Conservation (phyloP, 495 filamentous ascomycete species). For the Aspergillus mulundensis region DNA sequence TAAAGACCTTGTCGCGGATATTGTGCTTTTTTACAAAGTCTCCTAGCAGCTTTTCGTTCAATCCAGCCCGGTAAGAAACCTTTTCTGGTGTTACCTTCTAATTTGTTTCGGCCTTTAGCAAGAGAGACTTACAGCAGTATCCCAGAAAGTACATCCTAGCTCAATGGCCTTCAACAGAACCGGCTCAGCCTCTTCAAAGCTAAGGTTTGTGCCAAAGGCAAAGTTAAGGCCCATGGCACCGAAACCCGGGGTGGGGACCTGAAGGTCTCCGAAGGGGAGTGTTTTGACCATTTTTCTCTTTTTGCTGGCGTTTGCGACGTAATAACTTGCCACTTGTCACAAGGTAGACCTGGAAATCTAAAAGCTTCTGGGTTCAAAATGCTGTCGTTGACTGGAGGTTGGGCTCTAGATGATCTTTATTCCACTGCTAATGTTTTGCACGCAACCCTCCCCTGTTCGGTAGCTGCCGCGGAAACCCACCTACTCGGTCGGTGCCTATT, state of each 20-base stretch:
- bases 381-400: no score
- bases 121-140: constrained; percentile 39
- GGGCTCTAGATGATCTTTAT: no score
- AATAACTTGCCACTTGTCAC: no score
- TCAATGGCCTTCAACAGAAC: constrained; percentile 49
- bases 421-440: no score
- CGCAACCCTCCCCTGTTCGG: no score
- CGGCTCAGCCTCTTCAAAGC: constrained; percentile 44
- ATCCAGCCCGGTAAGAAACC: constrained; percentile 46
- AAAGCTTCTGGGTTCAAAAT: no score
- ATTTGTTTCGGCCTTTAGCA: no score
- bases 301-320: no score
- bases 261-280: constrained; percentile 36
- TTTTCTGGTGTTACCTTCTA: constrained; percentile 5
- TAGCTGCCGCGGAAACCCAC: no score
- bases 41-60: constrained; percentile 49
- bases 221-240: constrained; percentile 47
- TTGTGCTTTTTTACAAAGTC: constrained; percentile 53
- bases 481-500: no score
- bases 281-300: constrained; percentile 45
- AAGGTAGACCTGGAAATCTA: no score
- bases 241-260: constrained; percentile 41
- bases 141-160: constrained; percentile 51
- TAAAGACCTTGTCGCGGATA: constrained; percentile 44
- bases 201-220: constrained; percentile 38